Evolutionary conservation across 176 grass and related monocot species (phyloP).

Genomic region (Zea luxurians): DNA sequence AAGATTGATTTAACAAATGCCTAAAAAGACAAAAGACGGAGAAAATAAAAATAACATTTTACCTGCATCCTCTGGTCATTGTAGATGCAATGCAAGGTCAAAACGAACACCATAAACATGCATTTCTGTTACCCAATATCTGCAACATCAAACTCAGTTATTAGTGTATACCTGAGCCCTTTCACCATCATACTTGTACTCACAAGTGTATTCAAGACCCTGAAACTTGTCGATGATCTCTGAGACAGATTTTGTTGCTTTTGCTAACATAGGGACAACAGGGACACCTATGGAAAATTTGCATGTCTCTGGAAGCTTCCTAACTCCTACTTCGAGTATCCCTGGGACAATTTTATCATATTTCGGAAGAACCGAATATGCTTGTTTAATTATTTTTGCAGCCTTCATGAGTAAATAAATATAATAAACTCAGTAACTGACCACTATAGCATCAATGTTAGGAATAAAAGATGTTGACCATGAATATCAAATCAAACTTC

Average conservation of each 20-base stretch:
- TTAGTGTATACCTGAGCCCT: constrained; percentile 98
- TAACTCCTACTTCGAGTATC: constrained; percentile 80
- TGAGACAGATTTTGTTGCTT: constrained; percentile 98
- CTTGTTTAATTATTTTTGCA: constrained; percentile 89
- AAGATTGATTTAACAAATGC: no score
- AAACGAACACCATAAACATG: no score
- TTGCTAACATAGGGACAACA: constrained; percentile 98
- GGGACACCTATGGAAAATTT: constrained; percentile 95
- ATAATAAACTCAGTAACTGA: constrained; percentile 35
- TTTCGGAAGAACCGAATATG: constrained; percentile 91
- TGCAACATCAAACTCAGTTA: no score
- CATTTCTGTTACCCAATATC: no score
- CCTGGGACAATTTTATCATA: constrained; percentile 90
- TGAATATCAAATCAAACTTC: constrained; percentile 22
- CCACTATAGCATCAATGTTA: not conserved
- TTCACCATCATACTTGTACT: constrained; percentile 99
- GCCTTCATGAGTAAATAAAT: constrained; percentile 60
- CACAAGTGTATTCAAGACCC: constrained; percentile 94
- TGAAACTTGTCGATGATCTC: constrained; percentile 99
- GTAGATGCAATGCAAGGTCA: no score
- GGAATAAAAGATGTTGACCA: constrained; percentile 17
- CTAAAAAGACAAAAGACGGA: no score
- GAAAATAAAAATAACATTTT: no score
- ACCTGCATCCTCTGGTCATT: no score
- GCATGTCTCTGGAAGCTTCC: constrained; percentile 94